Evolutionary conservation across 768 basidiomycete species (phyloP).

Genomic region (Lepiota subincarnata): DNA sequence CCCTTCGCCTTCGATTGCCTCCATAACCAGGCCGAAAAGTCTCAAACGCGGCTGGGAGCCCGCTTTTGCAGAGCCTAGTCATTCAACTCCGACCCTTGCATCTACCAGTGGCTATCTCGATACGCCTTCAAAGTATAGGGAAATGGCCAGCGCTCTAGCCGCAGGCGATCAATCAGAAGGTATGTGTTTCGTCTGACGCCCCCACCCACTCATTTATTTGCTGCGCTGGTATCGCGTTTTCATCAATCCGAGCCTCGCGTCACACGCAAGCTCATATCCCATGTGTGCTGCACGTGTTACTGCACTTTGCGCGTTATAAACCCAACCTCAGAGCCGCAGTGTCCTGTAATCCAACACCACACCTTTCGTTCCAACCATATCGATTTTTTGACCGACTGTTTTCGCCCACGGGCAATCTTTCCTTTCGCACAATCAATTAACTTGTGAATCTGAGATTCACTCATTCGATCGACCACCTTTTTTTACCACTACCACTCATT

Average conservation of each 20-base stretch:
- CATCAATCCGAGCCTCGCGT: too few species aligned
- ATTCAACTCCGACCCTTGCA: conserved; percentile 45
- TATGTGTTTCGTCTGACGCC: neutral
- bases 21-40: conserved; percentile 30
- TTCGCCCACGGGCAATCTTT: neutral
- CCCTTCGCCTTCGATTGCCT: conserved; percentile 32
- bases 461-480: conserved; percentile 4
- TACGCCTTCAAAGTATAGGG: conserved; percentile 61
- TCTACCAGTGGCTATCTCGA: conserved; percentile 65
- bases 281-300: too few species aligned
- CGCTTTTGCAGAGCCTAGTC: conserved; percentile 50
- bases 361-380: neutral
- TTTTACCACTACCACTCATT: conserved; percentile 14
- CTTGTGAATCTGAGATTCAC: conserved; percentile 13
- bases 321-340: too few species aligned
- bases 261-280: too few species aligned
- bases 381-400: neutral
- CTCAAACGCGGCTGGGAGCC: conserved; percentile 74
- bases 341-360: too few species aligned
- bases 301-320: too few species aligned
- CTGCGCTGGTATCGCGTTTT: too few species aligned
- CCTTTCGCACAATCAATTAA: conserved; percentile 8
- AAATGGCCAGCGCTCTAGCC: conserved; percentile 28
- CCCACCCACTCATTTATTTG: neutral
- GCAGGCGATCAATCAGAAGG: conserved; percentile 1